These are phyloP conservation scores for Rhododendron simsii DNA, from an alignment of 148 eudicot species.

Conservation along the genomic window DNA sequence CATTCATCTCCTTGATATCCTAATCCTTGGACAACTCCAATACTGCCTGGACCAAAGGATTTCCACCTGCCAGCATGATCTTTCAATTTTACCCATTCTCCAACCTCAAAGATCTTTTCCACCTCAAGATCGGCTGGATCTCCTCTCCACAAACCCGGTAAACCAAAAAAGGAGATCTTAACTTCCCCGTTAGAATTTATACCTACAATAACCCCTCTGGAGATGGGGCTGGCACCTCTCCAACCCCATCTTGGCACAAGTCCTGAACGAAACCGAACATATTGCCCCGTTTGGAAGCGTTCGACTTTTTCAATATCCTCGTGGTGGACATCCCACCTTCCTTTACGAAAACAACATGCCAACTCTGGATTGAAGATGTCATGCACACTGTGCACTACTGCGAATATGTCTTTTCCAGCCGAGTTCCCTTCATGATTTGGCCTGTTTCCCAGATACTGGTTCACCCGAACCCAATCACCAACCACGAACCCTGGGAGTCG, in stretches of 20 bases:
- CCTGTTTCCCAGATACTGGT: conserved; percentile 67
- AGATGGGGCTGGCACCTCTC: conserved; percentile 63
- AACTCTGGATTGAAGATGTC: conserved; percentile 77
- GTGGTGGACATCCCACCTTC: conserved; percentile 61
- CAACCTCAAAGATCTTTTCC: conserved; percentile 66
- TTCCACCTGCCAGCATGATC: conserved; percentile 55
- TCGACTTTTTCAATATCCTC: conserved; percentile 78
- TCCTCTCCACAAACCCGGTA: conserved; percentile 70
- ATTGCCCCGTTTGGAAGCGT: conserved; percentile 66
- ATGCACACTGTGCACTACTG: conserved; percentile 82
- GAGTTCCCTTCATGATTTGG: conserved; percentile 79
- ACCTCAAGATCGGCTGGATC: conserved; percentile 79
- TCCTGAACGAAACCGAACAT: conserved; percentile 63
- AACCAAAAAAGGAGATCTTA: conserved; percentile 57
- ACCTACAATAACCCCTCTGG: conserved; percentile 65
- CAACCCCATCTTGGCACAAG: conserved; percentile 91
- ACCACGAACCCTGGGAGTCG: conserved; percentile 79
- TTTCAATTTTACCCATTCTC: conserved; percentile 76
- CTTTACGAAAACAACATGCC: conserved; percentile 83
- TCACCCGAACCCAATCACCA: conserved; percentile 97
- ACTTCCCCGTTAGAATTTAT: conserved; percentile 86
- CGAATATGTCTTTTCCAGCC: conserved; percentile 67
- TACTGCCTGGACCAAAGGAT: conserved; percentile 62
- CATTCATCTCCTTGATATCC: conserved; percentile 57
- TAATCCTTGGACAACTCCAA: conserved; percentile 84